phyloP scores from a whole-genome alignment of 148 eudicot species.

The Fagopyrum homotropicum region DNA sequence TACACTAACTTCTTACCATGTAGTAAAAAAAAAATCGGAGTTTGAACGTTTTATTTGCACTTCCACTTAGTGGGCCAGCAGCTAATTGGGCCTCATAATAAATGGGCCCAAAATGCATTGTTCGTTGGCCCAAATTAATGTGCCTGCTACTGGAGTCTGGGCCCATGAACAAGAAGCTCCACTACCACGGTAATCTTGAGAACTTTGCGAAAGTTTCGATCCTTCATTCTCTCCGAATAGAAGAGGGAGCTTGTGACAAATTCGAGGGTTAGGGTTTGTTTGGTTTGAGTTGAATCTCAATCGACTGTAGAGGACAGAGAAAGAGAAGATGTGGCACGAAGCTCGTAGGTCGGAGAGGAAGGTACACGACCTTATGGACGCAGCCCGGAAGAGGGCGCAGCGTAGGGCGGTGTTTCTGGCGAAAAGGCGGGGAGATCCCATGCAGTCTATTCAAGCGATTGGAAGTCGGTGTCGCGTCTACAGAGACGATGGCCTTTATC shows the following conservation, averaged over 20 bases:
- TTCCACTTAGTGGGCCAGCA: background rate
- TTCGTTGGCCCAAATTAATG: background rate
- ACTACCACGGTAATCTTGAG: background rate
- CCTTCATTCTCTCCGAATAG: background rate
- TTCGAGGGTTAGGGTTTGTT: conserved; percentile 29
- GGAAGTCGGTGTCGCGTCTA: conserved; percentile 37
- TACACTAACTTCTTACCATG: no score
- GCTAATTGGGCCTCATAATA: background rate
- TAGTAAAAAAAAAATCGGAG: no score
- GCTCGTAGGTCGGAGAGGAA: conserved; percentile 96
- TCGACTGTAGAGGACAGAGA: conserved; percentile 12
- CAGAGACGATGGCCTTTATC: conserved; percentile 40
- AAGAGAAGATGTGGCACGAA: conserved; percentile 86
- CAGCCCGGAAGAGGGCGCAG: conserved; percentile 88
- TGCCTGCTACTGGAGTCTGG: background rate
- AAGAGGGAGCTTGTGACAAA: background rate
- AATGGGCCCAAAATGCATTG: background rate
- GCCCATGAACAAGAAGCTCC: background rate
- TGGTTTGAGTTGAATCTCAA: background rate
- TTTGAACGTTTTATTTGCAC: no score
- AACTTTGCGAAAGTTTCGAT: background rate
- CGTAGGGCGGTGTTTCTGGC: conserved; percentile 81
- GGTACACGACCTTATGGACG: conserved; percentile 98
- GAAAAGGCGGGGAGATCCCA: conserved; percentile 91
- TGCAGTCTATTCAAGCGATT: conserved; percentile 45